phyloP scores from a whole-genome alignment of 2,329 filamentous ascomycete genomes.

The Monosporascus sp. region DNA sequence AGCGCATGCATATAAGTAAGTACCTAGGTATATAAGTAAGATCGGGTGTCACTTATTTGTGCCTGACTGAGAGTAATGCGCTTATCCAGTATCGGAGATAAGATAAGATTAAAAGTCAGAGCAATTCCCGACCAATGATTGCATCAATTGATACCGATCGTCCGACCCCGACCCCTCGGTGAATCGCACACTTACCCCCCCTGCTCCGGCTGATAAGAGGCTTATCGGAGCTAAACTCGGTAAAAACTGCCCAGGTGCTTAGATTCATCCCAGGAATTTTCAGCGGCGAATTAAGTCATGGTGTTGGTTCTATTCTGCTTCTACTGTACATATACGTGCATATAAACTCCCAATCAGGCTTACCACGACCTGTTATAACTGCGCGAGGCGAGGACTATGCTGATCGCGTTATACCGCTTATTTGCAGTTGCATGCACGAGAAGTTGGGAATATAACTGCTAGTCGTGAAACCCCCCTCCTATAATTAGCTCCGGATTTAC shows the following conservation, averaged over 20 bases:
- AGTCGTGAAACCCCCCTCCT: background rate
- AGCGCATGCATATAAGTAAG: no score
- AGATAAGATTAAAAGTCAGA: no score
- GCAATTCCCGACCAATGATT: no score
- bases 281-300: background rate
- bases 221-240: background rate
- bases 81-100: no score
- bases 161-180: background rate
- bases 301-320: background rate
- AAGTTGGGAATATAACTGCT: background rate
- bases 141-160: background rate
- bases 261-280: background rate
- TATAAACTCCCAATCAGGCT: background rate
- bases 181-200: background rate
- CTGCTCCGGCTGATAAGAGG: background rate
- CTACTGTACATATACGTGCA: background rate
- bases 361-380: background rate
- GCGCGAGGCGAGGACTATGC: background rate
- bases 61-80: no score
- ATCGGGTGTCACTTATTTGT: no score
- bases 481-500: background rate
- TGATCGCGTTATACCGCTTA: no score
- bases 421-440: no score
- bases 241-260: background rate
- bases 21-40: no score